phyloP scores from a whole-genome alignment of 2,329 filamentous ascomycete genomes.

The Penicillium sclerotiorum region DNA sequence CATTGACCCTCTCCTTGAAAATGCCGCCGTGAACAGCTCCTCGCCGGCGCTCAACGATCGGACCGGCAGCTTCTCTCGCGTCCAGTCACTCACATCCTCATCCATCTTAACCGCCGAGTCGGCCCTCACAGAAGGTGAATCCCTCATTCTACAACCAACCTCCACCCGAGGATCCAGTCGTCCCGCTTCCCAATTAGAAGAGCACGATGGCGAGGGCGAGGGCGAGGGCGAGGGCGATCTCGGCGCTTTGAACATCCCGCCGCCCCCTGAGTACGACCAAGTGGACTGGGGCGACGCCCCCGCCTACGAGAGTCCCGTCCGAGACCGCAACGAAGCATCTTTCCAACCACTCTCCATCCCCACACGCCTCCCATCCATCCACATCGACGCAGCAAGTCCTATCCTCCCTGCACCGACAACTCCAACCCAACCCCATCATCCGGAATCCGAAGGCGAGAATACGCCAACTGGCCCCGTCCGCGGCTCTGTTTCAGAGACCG shows the following conservation, averaged over 20 bases:
- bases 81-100: slow-evolving; percentile 39
- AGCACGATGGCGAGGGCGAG: slow-evolving; percentile 33
- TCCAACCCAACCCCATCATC: slow-evolving; percentile 19
- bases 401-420: slow-evolving; percentile 27
- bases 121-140: slow-evolving; percentile 32
- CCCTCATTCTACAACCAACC: slow-evolving; percentile 27
- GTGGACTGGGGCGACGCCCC: slow-evolving; percentile 49
- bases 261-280: slow-evolving; percentile 45
- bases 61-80: slow-evolving; percentile 30
- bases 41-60: slow-evolving; percentile 27
- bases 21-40: slow-evolving; percentile 35
- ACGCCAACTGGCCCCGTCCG: slow-evolving; percentile 6
- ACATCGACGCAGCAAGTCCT: slow-evolving; percentile 34
- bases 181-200: slow-evolving; percentile 23
- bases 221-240: no score
- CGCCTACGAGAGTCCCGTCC: slow-evolving; percentile 37
- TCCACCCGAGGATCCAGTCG: slow-evolving; percentile 27
- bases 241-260: slow-evolving; percentile 39
- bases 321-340: slow-evolving; percentile 11
- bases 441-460: slow-evolving; percentile 7
- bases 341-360: slow-evolving; percentile 21
- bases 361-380: slow-evolving; percentile 34
- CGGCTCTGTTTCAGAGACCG: slow-evolving; percentile 5
- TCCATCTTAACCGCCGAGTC: slow-evolving; percentile 37
- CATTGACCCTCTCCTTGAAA: slow-evolving; percentile 47